Conservation (phyloP, 208 protist genomes). For the Leishmania lainsoni region DNA sequence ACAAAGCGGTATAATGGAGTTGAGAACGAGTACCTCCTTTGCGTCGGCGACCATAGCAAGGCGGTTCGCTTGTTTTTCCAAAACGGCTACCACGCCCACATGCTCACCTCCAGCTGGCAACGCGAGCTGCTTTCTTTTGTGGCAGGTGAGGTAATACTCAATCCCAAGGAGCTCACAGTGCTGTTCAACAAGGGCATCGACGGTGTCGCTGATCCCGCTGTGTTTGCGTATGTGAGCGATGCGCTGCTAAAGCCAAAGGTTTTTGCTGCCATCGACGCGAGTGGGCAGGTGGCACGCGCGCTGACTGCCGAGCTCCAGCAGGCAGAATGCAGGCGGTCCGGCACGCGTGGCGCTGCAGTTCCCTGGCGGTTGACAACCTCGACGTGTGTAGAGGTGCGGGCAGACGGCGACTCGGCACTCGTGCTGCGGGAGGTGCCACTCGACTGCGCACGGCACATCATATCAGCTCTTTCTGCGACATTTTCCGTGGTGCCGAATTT, state of each 20-base stretch:
- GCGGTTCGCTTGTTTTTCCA: conserved; percentile 57
- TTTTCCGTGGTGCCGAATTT: neutral
- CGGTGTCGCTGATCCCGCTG: conserved; percentile 48
- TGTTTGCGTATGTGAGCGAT: conserved; percentile 55
- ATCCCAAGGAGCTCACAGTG: conserved; percentile 37
- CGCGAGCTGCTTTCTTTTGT: conserved; percentile 56
- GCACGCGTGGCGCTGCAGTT: neutral
- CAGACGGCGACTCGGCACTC: neutral
- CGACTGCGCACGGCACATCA: conserved; percentile 20
- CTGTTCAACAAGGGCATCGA: conserved; percentile 46
- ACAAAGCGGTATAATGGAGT: conserved; percentile 12
- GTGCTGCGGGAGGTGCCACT: conserved; percentile 4
- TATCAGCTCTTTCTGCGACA: neutral
- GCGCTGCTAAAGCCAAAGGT: conserved; percentile 42
- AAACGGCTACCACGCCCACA: neutral
- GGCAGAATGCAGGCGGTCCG: neutral
- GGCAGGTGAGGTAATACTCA: conserved; percentile 38
- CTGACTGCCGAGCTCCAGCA: conserved; percentile 10
- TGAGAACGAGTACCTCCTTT: conserved; percentile 38
- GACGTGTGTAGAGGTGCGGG: neutral
- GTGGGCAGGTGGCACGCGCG: conserved; percentile 1
- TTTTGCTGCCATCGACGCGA: conserved; percentile 4
- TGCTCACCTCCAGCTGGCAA: conserved; percentile 8
- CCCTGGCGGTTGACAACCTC: conserved; percentile 1
- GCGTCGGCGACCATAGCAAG: conserved; percentile 37